Evolutionary conservation across 495 filamentous ascomycete species (phyloP), one percentile per base, ranked within the genome.

Genomic region (Penicillium dipodomyicola): DNA sequence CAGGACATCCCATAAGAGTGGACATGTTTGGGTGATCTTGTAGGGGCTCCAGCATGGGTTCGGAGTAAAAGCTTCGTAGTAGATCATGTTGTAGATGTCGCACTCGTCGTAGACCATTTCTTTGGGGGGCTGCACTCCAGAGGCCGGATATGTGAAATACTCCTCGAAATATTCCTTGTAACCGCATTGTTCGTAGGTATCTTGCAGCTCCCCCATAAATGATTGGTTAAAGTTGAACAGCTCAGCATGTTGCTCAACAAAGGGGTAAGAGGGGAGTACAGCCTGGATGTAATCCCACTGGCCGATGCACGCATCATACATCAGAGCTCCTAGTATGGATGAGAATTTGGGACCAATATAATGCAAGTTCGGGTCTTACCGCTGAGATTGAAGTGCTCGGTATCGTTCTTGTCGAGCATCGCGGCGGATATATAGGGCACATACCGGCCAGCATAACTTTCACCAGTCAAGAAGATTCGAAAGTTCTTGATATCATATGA

Each of bases 31-130:
- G 12, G 12, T 35, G 48, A 51, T 15, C 10, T 51, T 51, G 19
- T 19, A 37, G 25, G 48, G 48, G n/a, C n/a, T 51, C 48, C 48
- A 51, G 20, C 48, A 51, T 22, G 33, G 48, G 48, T 51, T 51
- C 19, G 33, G 30, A 10, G 0, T 51, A 15, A 25, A 51, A 4
- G 33, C 48, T 39, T 51, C 48, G 20, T 15, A 3, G 8, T 51
- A 51, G 22, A 51, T 51, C 48, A 51, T 51, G 48, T 51, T 51
- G 48, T 51, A 51, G 6, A 51, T 51, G 19, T 51, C 48, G 20
- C 48, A 51, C 19, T 51, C 33, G 17, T 33, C 40, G 48, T 51
- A 51, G 30, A 40, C 25, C 22, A 51, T 27, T 12, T 37, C 5
- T 25, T 51, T 51, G 12, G 48, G 1, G 5, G 48, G 48, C 14